phyloP scores from a whole-genome alignment of 768 basidiomycete genomes.

The Russula abietina region DNA sequence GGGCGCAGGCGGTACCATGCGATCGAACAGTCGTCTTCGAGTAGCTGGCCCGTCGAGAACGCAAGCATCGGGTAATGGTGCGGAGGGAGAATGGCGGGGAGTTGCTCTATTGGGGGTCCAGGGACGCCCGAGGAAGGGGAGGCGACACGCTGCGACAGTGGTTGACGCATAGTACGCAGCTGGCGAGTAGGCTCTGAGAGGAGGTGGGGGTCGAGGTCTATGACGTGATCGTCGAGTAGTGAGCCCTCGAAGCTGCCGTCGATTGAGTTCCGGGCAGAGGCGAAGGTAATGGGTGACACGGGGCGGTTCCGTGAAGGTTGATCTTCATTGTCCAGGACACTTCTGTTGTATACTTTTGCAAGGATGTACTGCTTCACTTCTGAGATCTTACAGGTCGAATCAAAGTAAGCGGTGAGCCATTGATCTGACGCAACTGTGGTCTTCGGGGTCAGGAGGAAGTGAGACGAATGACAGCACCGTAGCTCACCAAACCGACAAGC shows the following conservation, averaged over 20 bases:
- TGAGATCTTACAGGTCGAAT: constrained; percentile 52
- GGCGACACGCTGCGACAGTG: background rate
- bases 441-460: background rate
- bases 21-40: constrained; percentile 57
- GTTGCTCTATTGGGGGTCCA: background rate
- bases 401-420: constrained; percentile 69
- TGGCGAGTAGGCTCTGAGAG: constrained; percentile 12
- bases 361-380: constrained; percentile 61
- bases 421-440: constrained; percentile 58
- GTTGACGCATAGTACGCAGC: constrained; percentile 5
- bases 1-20: constrained; percentile 56
- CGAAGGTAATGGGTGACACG: constrained; percentile 67
- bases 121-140: background rate
- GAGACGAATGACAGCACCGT: background rate
- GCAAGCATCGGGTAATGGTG: constrained; percentile 49
- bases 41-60: constrained; percentile 62
- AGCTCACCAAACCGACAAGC: constrained; percentile 54
- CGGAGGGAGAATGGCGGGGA: background rate
- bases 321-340: constrained; percentile 16
- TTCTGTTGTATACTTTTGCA: constrained; percentile 44
- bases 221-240: constrained; percentile 33
- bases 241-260: constrained; percentile 27
- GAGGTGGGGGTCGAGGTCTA: constrained; percentile 27
- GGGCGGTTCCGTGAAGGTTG: constrained; percentile 36
- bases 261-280: constrained; percentile 32